These are phyloP conservation scores for Davidsoniella eucalypti DNA, from an alignment of 2,329 filamentous ascomycete genomes.

Conservation along the genomic window DNA sequence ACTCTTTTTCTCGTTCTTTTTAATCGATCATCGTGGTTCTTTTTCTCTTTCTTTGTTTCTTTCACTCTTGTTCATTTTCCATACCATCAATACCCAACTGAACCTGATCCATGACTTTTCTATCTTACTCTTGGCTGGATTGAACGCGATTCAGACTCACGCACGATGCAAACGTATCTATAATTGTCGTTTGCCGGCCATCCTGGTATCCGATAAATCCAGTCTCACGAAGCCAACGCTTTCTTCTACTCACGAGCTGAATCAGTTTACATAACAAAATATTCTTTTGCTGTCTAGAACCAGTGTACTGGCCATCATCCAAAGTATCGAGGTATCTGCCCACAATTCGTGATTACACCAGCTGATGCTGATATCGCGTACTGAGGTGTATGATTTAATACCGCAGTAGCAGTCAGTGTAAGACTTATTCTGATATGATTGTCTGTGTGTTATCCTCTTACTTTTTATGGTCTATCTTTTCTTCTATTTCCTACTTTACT, in stretches of 20 bases:
- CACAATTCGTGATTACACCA: no score
- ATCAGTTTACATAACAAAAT: background rate
- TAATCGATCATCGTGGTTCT: constrained; percentile 14
- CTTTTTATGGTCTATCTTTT: background rate
- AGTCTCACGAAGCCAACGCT: constrained; percentile 1
- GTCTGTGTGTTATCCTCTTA: background rate
- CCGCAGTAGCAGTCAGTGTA: constrained; percentile 5
- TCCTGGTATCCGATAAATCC: background rate
- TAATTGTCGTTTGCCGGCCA: background rate
- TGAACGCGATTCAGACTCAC: background rate
- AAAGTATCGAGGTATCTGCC: background rate
- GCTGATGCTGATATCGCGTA: background rate
- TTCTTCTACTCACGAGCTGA: background rate
- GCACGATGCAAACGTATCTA: no score
- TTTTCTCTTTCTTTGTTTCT: constrained; percentile 14
- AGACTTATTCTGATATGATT: constrained; percentile 1
- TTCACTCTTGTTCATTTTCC: constrained; percentile 17
- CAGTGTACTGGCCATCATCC: background rate
- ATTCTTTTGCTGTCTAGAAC: background rate
- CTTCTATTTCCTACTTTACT: background rate
- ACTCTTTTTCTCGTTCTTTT: constrained; percentile 16
- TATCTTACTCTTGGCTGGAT: background rate
- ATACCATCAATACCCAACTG: constrained; percentile 15
- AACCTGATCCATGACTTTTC: constrained; percentile 10
- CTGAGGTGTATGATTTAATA: constrained; percentile 9